A percentile compares a stretch with the other conserved stretches of the same genome.
Evolutionary conservation across 208 protist genomes (phyloP).

Genomic region (Trichomonas gallinae): DNA sequence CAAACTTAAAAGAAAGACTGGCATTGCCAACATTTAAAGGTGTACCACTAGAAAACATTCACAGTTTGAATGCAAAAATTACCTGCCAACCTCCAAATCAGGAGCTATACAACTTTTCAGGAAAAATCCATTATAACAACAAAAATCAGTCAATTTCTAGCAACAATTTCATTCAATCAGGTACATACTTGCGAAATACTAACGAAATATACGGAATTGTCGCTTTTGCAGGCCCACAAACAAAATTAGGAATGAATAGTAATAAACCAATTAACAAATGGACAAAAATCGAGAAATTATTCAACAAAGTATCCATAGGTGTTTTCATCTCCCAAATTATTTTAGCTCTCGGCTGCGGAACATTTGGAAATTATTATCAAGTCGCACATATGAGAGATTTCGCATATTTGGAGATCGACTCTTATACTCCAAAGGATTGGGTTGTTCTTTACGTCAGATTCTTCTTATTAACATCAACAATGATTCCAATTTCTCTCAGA

Average conservation of each 20-base stretch:
- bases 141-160: not conserved
- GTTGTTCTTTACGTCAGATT: not conserved
- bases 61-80: not conserved
- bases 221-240: not conserved
- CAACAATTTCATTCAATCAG: not conserved
- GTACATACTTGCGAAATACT: not conserved
- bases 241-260: constrained; percentile 21
- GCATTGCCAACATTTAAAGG: not conserved
- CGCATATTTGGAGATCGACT: not conserved
- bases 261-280: not conserved
- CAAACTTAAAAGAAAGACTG: not conserved
- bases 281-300: not conserved
- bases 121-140: not conserved
- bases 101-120: not conserved
- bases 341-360: not conserved
- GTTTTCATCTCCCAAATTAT: not conserved
- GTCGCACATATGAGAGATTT: not conserved
- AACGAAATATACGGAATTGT: not conserved
- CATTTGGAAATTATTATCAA: not conserved
- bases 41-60: not conserved
- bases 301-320: not conserved
- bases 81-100: not conserved
- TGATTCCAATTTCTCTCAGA: constrained; percentile 36
- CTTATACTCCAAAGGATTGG: not conserved
- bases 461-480: constrained; percentile 29